A percentile compares a stretch with the other conserved stretches of the same genome.
These are phyloP conservation scores for Suillus ampliporus DNA, from an alignment of 768 basidiomycete genomes.

Conservation along the genomic window DNA sequence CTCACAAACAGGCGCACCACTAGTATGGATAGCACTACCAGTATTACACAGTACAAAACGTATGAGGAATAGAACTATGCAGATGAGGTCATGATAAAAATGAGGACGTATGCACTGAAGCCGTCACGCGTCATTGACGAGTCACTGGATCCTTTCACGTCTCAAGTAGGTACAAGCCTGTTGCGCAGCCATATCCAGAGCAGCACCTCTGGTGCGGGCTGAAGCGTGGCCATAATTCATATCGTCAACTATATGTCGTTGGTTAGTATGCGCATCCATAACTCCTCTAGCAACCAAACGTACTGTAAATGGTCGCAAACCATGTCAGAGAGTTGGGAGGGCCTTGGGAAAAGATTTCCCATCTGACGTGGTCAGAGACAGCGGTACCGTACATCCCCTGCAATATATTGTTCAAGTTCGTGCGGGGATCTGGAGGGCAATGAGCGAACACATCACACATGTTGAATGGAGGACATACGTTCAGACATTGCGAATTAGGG, in stretches of 20 bases:
- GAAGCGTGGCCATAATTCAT: neutral
- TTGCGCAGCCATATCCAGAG: neutral
- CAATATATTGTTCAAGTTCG: neutral
- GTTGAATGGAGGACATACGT: no score
- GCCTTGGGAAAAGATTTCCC: neutral
- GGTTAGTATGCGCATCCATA: neutral
- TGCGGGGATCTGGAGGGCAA: no score
- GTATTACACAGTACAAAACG: no score
- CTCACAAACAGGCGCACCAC: neutral
- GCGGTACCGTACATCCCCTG: neutral
- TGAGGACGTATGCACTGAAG: no score
- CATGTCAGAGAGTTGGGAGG: neutral
- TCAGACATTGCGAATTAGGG: no score
- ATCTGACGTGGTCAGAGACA: neutral
- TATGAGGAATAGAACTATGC: no score
- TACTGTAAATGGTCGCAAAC: neutral
- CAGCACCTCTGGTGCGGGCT: neutral
- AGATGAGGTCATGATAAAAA: no score
- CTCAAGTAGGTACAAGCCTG: neutral
- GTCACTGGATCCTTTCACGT: neutral
- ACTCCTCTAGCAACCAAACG: neutral
- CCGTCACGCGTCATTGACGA: no score
- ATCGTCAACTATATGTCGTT: neutral
- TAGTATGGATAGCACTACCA: neutral
- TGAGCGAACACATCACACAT: no score